These are phyloP conservation scores for Yamadazyma atlantica DNA, from an alignment of 1,139 yeast species.

Conservation along the genomic window DNA sequence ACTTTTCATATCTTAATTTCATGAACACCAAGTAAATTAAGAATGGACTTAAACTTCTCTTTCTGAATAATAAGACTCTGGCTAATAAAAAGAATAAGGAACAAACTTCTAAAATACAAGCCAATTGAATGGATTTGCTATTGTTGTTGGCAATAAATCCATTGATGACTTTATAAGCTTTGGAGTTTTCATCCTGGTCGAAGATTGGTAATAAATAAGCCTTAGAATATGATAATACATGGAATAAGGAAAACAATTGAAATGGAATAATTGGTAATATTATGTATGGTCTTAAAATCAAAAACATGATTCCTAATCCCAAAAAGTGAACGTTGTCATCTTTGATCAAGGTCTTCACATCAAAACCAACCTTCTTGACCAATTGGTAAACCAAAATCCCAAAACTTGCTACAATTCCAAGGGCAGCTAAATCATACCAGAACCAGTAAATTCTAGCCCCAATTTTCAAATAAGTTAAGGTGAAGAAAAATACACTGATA, in stretches of 20 bases:
- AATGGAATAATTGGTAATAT: constrained; percentile 46
- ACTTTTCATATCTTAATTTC: constrained; percentile 76
- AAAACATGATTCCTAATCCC: constrained; percentile 40
- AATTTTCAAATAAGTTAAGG: constrained; percentile 42
- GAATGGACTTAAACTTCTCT: constrained; percentile 62
- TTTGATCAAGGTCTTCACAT: constrained; percentile 18
- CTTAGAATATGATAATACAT: constrained; percentile 57
- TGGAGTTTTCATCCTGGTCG: constrained; percentile 43
- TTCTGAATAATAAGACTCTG: constrained; percentile 61
- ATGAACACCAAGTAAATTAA: constrained; percentile 63
- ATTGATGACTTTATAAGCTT: constrained; percentile 43
- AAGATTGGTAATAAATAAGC: constrained; percentile 67
- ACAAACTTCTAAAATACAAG: constrained; percentile 68
- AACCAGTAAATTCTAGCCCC: constrained; percentile 25
- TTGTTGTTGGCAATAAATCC: constrained; percentile 62
- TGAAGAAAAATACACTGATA: constrained; percentile 51
- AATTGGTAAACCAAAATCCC: constrained; percentile 71
- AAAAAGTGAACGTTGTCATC: constrained; percentile 56
- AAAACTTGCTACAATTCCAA: constrained; percentile 72
- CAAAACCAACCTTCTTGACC: constrained; percentile 40
- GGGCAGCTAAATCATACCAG: constrained; percentile 61
- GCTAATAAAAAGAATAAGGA: constrained; percentile 50
- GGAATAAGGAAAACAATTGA: constrained; percentile 59
- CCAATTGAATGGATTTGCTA: constrained; percentile 67
- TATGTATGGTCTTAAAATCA: constrained; percentile 44